Evolutionary conservation across 1,284 basidiomycete genomes (phyloP), one percentile per base, ranked within the genome.

Genomic region (Ustilago loliicola): DNA sequence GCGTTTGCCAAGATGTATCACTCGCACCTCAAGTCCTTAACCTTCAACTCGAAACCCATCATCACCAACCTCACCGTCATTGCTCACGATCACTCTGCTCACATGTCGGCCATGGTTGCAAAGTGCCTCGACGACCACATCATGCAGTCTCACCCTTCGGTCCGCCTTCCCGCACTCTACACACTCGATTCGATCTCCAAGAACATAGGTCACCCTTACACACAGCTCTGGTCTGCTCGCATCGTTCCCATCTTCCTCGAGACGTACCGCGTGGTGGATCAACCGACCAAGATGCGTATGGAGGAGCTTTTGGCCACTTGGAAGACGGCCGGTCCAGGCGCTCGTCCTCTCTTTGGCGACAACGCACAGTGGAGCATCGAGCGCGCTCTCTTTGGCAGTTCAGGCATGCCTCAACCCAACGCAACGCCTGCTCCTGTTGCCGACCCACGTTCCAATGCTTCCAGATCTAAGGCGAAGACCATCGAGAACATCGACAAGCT

Each of bases 61-160:
- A 99, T 99, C 82, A 95, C 96, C 88, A 91, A 91, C 73, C 88
- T 99, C n/a, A 98, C 96, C 32, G 91, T 96, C 89, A 91, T 95
- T 82, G 96, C 97, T 38, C 93, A 95, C 88, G 93, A 96, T 71
- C 92, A 93, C 85, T 89, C 91, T 62, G 91, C 93, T 72, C 77
- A 86, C 90, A 89, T 92, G 88, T 91, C 93, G 77, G 91, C 92
- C 68, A 91, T 94, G 60, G 92, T 98, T 25, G 93, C 92, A 1
- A 92, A 95, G 78, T 94, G 93, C 86, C 88, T 99, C 54, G 95
- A 97, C 83, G 88, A 90, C 32, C 95, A 98, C 79, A 94, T 98
- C 65, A 90, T 93, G 79, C 84, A 86, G 66, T 72, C 72, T 3
- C 78, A 72, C n/a, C 91, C 93, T 15, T 92, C 91, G 88, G 92